Conservation (phyloP, 2,329 filamentous ascomycete species). For the Clonostachys byssicola region DNA sequence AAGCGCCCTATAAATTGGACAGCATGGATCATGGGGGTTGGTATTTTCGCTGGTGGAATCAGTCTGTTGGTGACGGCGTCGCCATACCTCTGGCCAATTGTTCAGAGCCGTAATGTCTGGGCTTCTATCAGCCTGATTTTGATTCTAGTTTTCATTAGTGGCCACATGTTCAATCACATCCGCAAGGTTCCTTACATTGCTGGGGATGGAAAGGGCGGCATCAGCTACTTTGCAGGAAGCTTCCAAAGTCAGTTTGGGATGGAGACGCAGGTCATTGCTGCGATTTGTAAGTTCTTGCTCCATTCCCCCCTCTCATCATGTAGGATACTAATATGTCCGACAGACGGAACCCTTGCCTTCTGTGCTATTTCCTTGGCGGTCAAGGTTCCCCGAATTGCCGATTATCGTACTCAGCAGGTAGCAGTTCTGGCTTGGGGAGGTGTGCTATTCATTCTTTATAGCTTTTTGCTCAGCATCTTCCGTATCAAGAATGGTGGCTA, state of each 20-base stretch:
- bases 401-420: slow-evolving; percentile 73
- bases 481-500: slow-evolving; percentile 92
- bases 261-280: slow-evolving; percentile 92
- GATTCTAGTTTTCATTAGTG: slow-evolving; percentile 89
- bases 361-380: slow-evolving; percentile 85
- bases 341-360: slow-evolving; percentile 73
- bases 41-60: slow-evolving; percentile 63
- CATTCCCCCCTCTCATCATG: neutral
- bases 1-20: slow-evolving; percentile 84
- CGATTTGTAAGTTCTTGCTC: slow-evolving; percentile 70
- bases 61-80: slow-evolving; percentile 69
- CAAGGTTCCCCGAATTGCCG: slow-evolving; percentile 85
- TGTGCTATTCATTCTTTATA: slow-evolving; percentile 80
- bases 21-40: slow-evolving; percentile 64
- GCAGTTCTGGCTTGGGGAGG: slow-evolving; percentile 76
- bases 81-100: slow-evolving; percentile 74
- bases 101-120: slow-evolving; percentile 93
- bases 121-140: slow-evolving; percentile 82
- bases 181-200: slow-evolving; percentile 90
- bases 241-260: slow-evolving; percentile 93
- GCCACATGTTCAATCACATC: slow-evolving; percentile 99
- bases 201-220: slow-evolving; percentile 77
- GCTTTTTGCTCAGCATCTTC: slow-evolving; percentile 91
- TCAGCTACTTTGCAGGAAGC: slow-evolving; percentile 85
- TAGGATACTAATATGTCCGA: neutral